Conservation (phyloP, 2,329 filamentous ascomycete species). For the Neurospora crassa region DNA sequence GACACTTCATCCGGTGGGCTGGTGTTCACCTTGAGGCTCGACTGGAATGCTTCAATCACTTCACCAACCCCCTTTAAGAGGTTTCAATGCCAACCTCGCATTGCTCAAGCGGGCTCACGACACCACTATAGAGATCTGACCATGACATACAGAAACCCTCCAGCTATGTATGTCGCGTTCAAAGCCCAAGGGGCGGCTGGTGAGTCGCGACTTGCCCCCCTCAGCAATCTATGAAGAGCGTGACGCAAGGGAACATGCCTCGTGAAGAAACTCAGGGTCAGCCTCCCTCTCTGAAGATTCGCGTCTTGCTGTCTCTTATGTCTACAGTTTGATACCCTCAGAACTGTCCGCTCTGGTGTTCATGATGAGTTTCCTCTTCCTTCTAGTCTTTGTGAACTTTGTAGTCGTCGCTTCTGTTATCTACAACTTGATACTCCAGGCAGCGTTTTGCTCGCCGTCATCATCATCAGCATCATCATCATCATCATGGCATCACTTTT, state of each 20-base stretch:
- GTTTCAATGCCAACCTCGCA: background rate
- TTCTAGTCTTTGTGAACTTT: background rate
- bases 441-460: background rate
- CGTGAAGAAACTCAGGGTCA: background rate
- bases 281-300: background rate
- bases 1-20: background rate
- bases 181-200: background rate
- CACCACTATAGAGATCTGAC: background rate
- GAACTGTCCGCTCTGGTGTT: background rate
- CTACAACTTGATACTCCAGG: background rate
- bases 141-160: background rate
- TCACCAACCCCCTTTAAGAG: background rate
- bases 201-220: background rate
- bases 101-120: background rate
- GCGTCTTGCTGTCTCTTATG: background rate
- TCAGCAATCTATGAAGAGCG: background rate
- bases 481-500: slow-evolving; percentile 17
- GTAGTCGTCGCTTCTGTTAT: background rate
- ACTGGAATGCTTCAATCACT: background rate
- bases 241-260: background rate
- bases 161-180: background rate
- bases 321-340: background rate
- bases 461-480: slow-evolving; percentile 16
- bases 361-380: background rate
- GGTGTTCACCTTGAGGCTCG: background rate